phyloP scores from a whole-genome alignment of 2,329 filamentous ascomycete species.

The Ophiostoma novo-ulmi region DNA sequence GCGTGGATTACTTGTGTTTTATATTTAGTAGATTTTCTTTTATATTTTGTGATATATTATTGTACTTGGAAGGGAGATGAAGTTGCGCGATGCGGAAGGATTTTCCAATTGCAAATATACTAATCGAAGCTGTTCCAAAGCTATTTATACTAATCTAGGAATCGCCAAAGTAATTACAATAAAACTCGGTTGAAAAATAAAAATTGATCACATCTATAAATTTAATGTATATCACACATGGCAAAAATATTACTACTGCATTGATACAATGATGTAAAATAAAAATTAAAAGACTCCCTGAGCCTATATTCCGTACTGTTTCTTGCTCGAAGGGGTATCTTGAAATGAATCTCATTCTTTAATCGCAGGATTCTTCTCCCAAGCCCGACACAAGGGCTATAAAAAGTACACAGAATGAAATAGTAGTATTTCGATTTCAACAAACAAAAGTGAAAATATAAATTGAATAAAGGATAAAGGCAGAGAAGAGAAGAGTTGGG shows the following conservation, averaged over 20 bases:
- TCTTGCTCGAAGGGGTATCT: conserved; percentile 10
- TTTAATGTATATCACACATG: not conserved
- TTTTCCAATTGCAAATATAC: too few relatives aligned
- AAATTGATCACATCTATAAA: not conserved
- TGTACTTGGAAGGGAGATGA: too few relatives aligned
- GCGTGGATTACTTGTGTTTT: not conserved
- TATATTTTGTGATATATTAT: not conserved
- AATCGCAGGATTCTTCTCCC: not conserved
- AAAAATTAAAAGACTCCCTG: not conserved
- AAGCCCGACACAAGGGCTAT: not conserved
- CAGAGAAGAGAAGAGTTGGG: conserved; percentile 16
- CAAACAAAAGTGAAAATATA: not conserved
- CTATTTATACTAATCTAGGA: too few relatives aligned
- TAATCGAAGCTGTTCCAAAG: too few relatives aligned
- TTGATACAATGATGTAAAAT: not conserved
- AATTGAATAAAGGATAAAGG: not conserved
- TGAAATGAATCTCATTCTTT: not conserved
- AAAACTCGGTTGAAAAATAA: too few relatives aligned
- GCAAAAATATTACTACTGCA: not conserved
- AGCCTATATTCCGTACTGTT: conserved; percentile 4
- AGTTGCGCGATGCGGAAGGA: too few relatives aligned
- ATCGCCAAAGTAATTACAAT: too few relatives aligned
- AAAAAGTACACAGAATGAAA: conserved; percentile 1
- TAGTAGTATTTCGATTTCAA: not conserved
- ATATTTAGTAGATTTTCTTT: not conserved